A percentile compares a stretch with the other conserved stretches of the same genome.
Conservation (phyloP, 2,329 filamentous ascomycete species). For the Alternaria solani region DNA sequence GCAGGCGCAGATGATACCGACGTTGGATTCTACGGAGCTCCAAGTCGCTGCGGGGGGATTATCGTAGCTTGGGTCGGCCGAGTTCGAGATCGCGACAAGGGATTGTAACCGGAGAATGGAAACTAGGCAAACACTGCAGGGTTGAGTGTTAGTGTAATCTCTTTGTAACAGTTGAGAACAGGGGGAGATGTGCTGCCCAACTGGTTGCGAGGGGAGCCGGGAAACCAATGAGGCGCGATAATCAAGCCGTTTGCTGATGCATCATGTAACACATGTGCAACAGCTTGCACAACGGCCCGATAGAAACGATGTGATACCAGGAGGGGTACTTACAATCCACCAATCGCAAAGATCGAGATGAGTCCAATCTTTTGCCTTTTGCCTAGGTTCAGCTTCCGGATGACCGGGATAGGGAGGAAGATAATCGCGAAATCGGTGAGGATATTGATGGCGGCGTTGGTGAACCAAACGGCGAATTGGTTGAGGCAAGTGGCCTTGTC, state of each 20-base stretch:
- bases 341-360: slow-evolving; percentile 50
- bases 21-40: slow-evolving; percentile 41
- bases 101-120: slow-evolving; percentile 47
- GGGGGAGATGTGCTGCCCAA: neutral
- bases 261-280: slow-evolving; percentile 15
- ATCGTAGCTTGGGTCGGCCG: slow-evolving; percentile 40
- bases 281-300: slow-evolving; percentile 4
- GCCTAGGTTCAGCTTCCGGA: slow-evolving; percentile 46
- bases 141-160: slow-evolving; percentile 7
- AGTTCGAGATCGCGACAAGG: slow-evolving; percentile 44
- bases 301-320: neutral
- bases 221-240: neutral
- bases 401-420: slow-evolving; percentile 46
- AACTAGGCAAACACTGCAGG: slow-evolving; percentile 43
- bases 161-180: neutral
- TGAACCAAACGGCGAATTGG: slow-evolving; percentile 42
- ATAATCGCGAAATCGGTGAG: slow-evolving; percentile 46
- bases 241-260: neutral
- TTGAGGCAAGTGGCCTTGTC: slow-evolving; percentile 43
- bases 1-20: slow-evolving; percentile 48
- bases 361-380: slow-evolving; percentile 48
- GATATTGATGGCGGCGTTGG: slow-evolving; percentile 40
- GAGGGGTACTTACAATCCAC: slow-evolving; percentile 49
- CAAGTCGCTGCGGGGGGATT: slow-evolving; percentile 45
- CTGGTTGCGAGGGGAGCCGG: neutral